Evolutionary conservation across 768 basidiomycete species (phyloP), one percentile per base, ranked within the genome.

Genomic region (Lentinula boryana): DNA sequence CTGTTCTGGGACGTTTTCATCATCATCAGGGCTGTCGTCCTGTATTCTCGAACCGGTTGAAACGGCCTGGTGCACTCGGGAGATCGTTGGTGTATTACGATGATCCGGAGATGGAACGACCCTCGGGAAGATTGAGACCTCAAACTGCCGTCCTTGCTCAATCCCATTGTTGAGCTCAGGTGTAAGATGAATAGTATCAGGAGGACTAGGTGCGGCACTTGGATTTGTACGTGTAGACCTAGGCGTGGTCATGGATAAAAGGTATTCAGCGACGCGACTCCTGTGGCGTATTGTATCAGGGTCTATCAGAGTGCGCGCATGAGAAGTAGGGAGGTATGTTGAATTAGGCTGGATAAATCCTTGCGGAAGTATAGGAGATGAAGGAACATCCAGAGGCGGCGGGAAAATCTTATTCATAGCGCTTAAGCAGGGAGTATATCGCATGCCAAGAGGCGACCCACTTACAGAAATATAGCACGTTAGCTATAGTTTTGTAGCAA

Each of bases 371-470:
- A 21, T 4, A 56, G 55, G 38, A 32, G 55, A 38, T 9, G 21
- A 43, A 1, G 55, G 38, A 6, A 31, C 16, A 13, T 27, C 36
- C 13, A 21, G 21, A 12, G 40, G 40, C 40, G 41, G 13, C 31
- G 57, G 36, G 12, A 58, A 58, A 18, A 58, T 58, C 13, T 50
- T 58, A 32, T 49, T 50, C 36, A 58, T 16, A 32, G 85, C 84
- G 21, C 79, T 80, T 65, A 80, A 79, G 64, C 87, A 87, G 1
- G 84, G 85, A 38, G 77, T 78, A 65, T 82, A 86, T 32, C 85
- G 77, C 5, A 80, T 85, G 31, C 87, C 87, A 10, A 89, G 74
- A 3, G 84, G 74, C 60, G 87, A 89, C 0, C 87, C 87, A 63
- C 86, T 87, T 63, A 10, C 27, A 31, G 16, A 27, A 61, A n/a